These are phyloP conservation scores for Debaryomyces sp. DNA, from an alignment of 1,139 yeast genomes.

Conservation along the genomic window DNA sequence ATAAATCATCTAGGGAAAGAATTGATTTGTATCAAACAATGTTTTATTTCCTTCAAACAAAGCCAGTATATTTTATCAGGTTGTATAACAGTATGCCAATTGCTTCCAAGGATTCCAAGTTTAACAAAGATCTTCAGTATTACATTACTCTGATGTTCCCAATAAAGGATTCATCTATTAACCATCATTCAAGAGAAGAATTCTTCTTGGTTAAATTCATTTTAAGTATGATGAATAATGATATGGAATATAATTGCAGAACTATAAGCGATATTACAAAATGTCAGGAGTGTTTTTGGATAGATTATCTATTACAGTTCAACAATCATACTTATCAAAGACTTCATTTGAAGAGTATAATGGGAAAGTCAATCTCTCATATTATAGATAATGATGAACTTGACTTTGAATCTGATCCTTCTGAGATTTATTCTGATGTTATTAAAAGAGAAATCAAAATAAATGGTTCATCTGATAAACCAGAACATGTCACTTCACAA, in stretches of 20 bases:
- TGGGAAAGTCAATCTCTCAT: slow-evolving; percentile 52
- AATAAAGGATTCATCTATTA: slow-evolving; percentile 31
- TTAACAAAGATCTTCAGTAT: slow-evolving; percentile 41
- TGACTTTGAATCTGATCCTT: slow-evolving; percentile 82
- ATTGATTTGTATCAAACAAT: slow-evolving; percentile 73
- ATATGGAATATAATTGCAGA: slow-evolving; percentile 31
- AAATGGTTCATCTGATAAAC: slow-evolving; percentile 38
- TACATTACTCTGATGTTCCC: slow-evolving; percentile 55
- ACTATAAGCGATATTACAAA: slow-evolving; percentile 40
- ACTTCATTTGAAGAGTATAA: slow-evolving; percentile 51
- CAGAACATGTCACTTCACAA: slow-evolving; percentile 50
- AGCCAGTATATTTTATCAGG: slow-evolving; percentile 71
- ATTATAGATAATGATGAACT: slow-evolving; percentile 59
- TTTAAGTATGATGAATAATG: slow-evolving; percentile 51
- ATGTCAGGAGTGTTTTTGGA: slow-evolving; percentile 44
- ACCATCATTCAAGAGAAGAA: slow-evolving; percentile 66
- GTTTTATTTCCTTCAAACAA: slow-evolving; percentile 83
- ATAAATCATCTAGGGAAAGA: slow-evolving; percentile 41
- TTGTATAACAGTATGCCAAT: slow-evolving; percentile 37
- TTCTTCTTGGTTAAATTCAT: slow-evolving; percentile 67
- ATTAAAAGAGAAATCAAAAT: slow-evolving; percentile 52
- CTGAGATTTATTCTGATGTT: slow-evolving; percentile 54
- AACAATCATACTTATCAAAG: slow-evolving; percentile 65
- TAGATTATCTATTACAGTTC: slow-evolving; percentile 54
- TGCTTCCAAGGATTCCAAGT: slow-evolving; percentile 21